Evolutionary conservation across 1,284 basidiomycete species (phyloP).

Genomic region (Malassezia arunalokei): DNA sequence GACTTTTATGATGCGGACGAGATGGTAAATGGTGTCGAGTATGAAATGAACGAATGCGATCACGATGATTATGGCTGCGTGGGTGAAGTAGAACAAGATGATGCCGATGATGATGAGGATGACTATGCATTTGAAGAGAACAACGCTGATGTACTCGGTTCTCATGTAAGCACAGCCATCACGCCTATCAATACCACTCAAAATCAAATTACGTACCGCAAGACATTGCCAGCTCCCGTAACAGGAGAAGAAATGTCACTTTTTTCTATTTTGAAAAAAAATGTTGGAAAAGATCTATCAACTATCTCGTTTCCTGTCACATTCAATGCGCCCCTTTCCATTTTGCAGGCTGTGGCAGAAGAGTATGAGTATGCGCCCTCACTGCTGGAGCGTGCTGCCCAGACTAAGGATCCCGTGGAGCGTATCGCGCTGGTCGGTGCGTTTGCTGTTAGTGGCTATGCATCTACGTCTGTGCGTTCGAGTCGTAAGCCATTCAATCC

Average conservation of each 20-base stretch:
- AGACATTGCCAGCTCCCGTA: slow-evolving; percentile 53
- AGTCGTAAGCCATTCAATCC: slow-evolving; percentile 46
- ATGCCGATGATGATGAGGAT: slow-evolving; percentile 31
- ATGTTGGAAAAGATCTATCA: slow-evolving; percentile 53
- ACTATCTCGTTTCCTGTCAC: slow-evolving; percentile 46
- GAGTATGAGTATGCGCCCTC: slow-evolving; percentile 45
- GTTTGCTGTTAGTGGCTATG: slow-evolving; percentile 40
- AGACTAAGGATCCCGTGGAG: slow-evolving; percentile 33
- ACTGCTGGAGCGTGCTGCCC: slow-evolving; percentile 37
- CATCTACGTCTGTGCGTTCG: slow-evolving; percentile 38
- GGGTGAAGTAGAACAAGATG: slow-evolving; percentile 24
- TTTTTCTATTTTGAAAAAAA: slow-evolving; percentile 76
- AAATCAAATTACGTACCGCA: slow-evolving; percentile 27
- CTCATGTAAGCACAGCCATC: slow-evolving; percentile 31
- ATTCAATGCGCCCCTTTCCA: slow-evolving; percentile 44
- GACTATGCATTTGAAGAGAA: slow-evolving; percentile 7
- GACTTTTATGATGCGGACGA: slow-evolving; percentile 37
- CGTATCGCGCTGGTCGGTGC: slow-evolving; percentile 37
- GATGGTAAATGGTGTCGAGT: slow-evolving; percentile 12
- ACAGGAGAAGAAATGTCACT: slow-evolving; percentile 71
- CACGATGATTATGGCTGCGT: slow-evolving; percentile 24
- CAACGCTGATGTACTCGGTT: not conserved
- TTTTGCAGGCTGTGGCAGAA: slow-evolving; percentile 41
- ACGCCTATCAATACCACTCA: slow-evolving; percentile 36
- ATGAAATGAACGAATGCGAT: slow-evolving; percentile 12